A percentile compares a stretch with the other conserved stretches of the same genome.
Evolutionary conservation across 305 asterid species (phyloP).

Genomic region (Rubia balearica): DNA sequence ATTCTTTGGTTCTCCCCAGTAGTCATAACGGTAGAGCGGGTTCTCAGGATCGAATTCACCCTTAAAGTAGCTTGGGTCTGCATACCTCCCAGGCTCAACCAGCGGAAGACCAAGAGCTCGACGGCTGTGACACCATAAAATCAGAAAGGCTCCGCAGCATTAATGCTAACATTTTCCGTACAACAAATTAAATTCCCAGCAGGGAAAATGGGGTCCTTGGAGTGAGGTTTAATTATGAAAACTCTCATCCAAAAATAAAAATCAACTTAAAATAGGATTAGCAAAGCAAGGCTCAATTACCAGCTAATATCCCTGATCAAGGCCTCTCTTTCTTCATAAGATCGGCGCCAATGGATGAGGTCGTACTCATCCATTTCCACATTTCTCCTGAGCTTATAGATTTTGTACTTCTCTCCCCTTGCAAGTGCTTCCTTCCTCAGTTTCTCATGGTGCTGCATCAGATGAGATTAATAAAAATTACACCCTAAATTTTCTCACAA

Average conservation of each 20-base stretch:
- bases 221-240: not conserved
- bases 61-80: constrained; percentile 59
- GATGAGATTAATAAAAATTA: constrained; percentile 13
- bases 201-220: not conserved
- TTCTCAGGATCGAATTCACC: constrained; percentile 78
- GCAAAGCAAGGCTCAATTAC: constrained; percentile 27
- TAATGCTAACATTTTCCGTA: too few species aligned
- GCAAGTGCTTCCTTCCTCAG: constrained; percentile 61
- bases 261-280: not conserved
- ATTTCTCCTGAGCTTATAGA: constrained; percentile 62
- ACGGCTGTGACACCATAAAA: constrained; percentile 54
- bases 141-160: not conserved
- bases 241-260: not conserved
- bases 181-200: not conserved
- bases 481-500: not conserved
- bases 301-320: constrained; percentile 88
- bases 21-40: constrained; percentile 77
- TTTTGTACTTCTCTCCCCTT: constrained; percentile 65
- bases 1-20: constrained; percentile 99
- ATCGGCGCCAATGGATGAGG: constrained; percentile 89
- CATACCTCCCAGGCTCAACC: constrained; percentile 84
- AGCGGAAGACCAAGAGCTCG: constrained; percentile 81
- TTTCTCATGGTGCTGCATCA: constrained; percentile 52
- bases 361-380: constrained; percentile 95
- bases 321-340: constrained; percentile 93